Conservation (phyloP, 164 flowering plant species). For the Magnolia sinica region DNA sequence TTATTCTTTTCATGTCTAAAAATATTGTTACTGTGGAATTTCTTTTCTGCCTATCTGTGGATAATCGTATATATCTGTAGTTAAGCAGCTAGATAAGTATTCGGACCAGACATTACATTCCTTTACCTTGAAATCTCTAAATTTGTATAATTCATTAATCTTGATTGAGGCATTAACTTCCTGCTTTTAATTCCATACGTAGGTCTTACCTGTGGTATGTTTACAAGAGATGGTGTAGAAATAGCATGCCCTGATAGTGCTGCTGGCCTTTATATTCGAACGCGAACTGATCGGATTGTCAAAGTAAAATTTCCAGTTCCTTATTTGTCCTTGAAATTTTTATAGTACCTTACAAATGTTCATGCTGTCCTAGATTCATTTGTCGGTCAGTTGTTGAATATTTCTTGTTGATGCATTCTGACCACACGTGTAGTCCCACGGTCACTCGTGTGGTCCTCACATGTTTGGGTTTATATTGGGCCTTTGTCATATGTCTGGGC, state of each 20-base stretch:
- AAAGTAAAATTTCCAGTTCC: slow-evolving; percentile 43
- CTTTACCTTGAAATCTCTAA: not conserved
- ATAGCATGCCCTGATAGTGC: slow-evolving; percentile 77
- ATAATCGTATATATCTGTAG: no score
- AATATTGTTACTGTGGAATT: no score
- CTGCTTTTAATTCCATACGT: slow-evolving; percentile 29
- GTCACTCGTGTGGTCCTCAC: no score
- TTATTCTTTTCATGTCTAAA: no score
- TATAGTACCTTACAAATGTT: not conserved
- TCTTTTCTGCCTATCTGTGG: no score
- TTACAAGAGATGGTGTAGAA: slow-evolving; percentile 56
- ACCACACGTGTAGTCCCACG: no score
- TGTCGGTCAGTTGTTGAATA: no score
- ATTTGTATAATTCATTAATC: slow-evolving; percentile 2
- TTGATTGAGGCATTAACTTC: slow-evolving; percentile 15
- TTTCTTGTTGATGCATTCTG: no score
- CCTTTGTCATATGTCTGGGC: no score
- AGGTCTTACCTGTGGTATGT: slow-evolving; percentile 94
- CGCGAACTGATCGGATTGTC: slow-evolving; percentile 68
- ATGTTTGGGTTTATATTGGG: no score
- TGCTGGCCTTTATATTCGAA: slow-evolving; percentile 85
- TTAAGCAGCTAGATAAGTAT: no score
- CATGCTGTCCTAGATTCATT: not conserved
- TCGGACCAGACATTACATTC: no score
- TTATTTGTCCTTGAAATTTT: slow-evolving; percentile 18